Conservation (phyloP, 139 green algal species). For the Chlamydomonas sp. region DNA sequence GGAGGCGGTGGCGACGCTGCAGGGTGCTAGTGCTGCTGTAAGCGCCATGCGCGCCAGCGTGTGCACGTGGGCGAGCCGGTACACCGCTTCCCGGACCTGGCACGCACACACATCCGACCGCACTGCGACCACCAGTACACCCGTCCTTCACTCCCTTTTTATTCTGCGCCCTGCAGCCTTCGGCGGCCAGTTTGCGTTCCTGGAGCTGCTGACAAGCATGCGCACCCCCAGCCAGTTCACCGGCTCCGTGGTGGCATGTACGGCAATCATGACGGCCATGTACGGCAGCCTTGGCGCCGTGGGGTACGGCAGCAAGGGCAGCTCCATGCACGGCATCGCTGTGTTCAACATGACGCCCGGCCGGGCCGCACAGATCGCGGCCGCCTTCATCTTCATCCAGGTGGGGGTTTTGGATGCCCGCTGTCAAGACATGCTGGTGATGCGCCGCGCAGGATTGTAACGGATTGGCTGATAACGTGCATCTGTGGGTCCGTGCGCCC, state of each 20-base stretch:
- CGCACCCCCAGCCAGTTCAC: constrained; percentile 43
- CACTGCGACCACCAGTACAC: too few relatives aligned
- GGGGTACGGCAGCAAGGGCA: constrained; percentile 63
- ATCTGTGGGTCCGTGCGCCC: too few relatives aligned
- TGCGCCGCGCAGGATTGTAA: neutral
- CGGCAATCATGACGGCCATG: constrained; percentile 50
- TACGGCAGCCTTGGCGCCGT: constrained; percentile 57
- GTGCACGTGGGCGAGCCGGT: too few relatives aligned
- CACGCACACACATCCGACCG: too few relatives aligned
- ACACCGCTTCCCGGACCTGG: too few relatives aligned
- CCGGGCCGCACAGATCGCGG: constrained; percentile 31
- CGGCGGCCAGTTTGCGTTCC: constrained; percentile 61
- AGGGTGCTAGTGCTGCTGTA: too few relatives aligned
- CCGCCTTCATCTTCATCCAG: constrained; percentile 62
- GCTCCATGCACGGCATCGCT: constrained; percentile 44
- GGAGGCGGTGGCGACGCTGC: too few relatives aligned
- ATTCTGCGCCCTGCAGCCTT: constrained; percentile 7
- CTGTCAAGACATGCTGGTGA: neutral
- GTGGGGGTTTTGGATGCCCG: constrained; percentile 1
- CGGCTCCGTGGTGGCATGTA: constrained; percentile 46
- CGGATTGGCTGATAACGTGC: neutral
- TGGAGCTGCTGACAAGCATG: constrained; percentile 55
- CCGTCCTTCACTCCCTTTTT: neutral
- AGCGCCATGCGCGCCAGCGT: too few relatives aligned
- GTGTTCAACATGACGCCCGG: constrained; percentile 56